These are phyloP conservation scores for Aspergillus cavernicola DNA, from an alignment of 495 filamentous ascomycete genomes.

Conservation along the genomic window DNA sequence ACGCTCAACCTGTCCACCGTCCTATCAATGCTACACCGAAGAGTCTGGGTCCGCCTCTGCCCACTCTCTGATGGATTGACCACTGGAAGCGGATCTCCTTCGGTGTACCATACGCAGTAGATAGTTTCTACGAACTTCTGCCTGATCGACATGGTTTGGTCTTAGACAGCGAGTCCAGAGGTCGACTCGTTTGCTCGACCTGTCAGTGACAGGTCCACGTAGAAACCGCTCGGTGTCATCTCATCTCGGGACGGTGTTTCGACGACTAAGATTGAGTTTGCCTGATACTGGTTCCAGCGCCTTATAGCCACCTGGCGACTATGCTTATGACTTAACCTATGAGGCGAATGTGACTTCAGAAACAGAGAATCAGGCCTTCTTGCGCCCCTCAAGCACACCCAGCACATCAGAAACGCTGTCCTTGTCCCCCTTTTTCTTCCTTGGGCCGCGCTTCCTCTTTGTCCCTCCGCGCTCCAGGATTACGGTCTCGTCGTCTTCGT, in stretches of 20 bases:
- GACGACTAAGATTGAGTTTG: neutral
- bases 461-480: conserved; percentile 56
- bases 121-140: too few species aligned
- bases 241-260: neutral
- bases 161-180: too few species aligned
- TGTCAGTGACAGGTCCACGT: neutral
- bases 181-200: too few species aligned
- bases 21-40: too few species aligned
- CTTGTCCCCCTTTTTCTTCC: conserved; percentile 83
- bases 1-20: too few species aligned
- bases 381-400: conserved; percentile 70
- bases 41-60: too few species aligned
- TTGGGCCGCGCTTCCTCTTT: conserved; percentile 75
- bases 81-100: too few species aligned
- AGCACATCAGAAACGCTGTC: conserved; percentile 79
- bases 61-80: too few species aligned
- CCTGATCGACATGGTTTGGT: too few species aligned
- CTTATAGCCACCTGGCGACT: neutral
- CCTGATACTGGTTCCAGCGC: neutral
- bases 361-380: conserved; percentile 24
- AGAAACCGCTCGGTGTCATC: neutral
- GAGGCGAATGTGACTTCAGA: neutral
- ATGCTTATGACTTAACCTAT: too few species aligned
- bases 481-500: conserved; percentile 71
- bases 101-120: too few species aligned